A percentile compares a stretch with the other conserved stretches of the same genome.
phyloP scores from a whole-genome alignment of 192 early-diverging fungal species.

The Irineochytrium annulatum region DNA sequence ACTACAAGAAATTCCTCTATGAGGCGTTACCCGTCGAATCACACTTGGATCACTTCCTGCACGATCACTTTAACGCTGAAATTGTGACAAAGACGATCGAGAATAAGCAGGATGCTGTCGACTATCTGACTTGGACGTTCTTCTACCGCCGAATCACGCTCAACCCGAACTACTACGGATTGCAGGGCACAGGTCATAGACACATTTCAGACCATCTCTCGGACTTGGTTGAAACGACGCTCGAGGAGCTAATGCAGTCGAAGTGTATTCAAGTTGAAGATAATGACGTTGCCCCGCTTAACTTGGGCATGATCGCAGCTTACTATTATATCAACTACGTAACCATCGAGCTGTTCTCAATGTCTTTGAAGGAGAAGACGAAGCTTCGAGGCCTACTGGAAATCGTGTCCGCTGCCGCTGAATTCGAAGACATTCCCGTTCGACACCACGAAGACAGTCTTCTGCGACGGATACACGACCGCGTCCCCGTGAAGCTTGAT shows the following conservation, averaged over 20 bases:
- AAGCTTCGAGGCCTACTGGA: slow-evolving; percentile 89
- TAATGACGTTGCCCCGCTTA: slow-evolving; percentile 72
- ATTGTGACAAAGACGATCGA: slow-evolving; percentile 91
- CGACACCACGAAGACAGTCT: slow-evolving; percentile 88
- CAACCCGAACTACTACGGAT: slow-evolving; percentile 96
- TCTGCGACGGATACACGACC: slow-evolving; percentile 74
- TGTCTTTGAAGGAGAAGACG: slow-evolving; percentile 80
- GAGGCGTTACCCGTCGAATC: slow-evolving; percentile 96
- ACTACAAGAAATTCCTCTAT: slow-evolving; percentile 96
- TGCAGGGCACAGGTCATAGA: slow-evolving; percentile 80
- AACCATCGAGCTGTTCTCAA: slow-evolving; percentile 90
- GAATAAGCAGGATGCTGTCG: slow-evolving; percentile 97
- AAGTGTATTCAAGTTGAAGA: slow-evolving; percentile 71
- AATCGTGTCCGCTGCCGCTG: slow-evolving; percentile 87
- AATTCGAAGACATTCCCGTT: slow-evolving; percentile 89
- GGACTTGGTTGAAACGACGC: slow-evolving; percentile 87
- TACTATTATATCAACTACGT: slow-evolving; percentile 95
- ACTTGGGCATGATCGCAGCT: slow-evolving; percentile 95
- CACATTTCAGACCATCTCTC: slow-evolving; percentile 92
- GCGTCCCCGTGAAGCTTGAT: slow-evolving; percentile 69
- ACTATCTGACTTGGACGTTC: slow-evolving; percentile 99
- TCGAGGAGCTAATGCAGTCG: slow-evolving; percentile 79
- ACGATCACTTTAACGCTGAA: slow-evolving; percentile 97
- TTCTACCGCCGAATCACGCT: slow-evolving; percentile 91
- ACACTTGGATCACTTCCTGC: slow-evolving; percentile 87